A percentile compares a stretch with the other conserved stretches of the same genome.
These are phyloP conservation scores for Panaeolus papilionaceus DNA, from an alignment of 768 basidiomycete species.

Conservation along the genomic window DNA sequence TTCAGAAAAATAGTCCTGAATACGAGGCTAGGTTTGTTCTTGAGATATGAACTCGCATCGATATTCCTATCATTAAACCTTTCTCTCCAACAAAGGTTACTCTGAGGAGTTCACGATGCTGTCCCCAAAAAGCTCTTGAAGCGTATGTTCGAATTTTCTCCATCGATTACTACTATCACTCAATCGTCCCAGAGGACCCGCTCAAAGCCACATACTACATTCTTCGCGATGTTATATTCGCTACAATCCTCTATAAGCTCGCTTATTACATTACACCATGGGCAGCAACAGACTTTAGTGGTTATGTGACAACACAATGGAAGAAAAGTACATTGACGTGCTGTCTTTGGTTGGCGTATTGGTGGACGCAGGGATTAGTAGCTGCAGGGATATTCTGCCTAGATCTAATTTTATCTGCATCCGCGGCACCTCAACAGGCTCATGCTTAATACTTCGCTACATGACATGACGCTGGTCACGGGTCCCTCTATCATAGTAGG, in stretches of 20 bases:
- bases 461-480: slow-evolving; percentile 56
- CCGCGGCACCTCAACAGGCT: not conserved
- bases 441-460: not conserved
- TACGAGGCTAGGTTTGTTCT: slow-evolving; percentile 43
- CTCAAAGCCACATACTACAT: slow-evolving; percentile 47
- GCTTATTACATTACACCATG: slow-evolving; percentile 50
- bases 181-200: slow-evolving; percentile 37
- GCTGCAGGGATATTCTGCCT: slow-evolving; percentile 60
- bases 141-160: slow-evolving; percentile 33
- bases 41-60: not conserved
- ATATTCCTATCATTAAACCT: slow-evolving; percentile 33
- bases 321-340: slow-evolving; percentile 37
- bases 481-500: slow-evolving; percentile 43
- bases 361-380: slow-evolving; percentile 57
- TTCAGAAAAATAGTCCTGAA: slow-evolving; percentile 44
- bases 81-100: slow-evolving; percentile 56
- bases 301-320: slow-evolving; percentile 38
- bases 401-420: slow-evolving; percentile 35
- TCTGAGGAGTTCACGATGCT: slow-evolving; percentile 61
- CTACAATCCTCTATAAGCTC: slow-evolving; percentile 48
- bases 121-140: slow-evolving; percentile 59
- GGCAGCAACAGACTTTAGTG: slow-evolving; percentile 43
- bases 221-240: slow-evolving; percentile 49
- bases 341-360: slow-evolving; percentile 53
- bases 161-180: no score